Evolutionary conservation across 257 asterid genomes (phyloP), one percentile per base, ranked within the genome.

Genomic region (Ehretia macrophylla): DNA sequence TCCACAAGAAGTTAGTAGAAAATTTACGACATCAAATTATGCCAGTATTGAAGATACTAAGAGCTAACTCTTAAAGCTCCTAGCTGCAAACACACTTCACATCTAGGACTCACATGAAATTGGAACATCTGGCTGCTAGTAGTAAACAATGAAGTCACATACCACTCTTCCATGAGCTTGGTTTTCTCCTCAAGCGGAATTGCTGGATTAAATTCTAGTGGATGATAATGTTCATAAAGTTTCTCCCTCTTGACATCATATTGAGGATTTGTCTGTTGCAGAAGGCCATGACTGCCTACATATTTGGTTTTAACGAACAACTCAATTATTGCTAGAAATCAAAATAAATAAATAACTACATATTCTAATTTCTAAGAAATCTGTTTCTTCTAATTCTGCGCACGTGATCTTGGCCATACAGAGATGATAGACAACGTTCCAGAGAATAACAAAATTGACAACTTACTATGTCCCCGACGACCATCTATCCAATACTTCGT

Each of bases 141-240:
- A 32, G 54, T 37, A 49, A 18, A 17, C 48, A 69, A 55, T 63
- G 48, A 59, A 69, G 44, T 67, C n/a, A 45, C 82, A 14, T 85
- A 90, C 98, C 98, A 90, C 84, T 87, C 95, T 77, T 83, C 96
- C 97, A 90, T 90, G 72, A 87, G 96, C 67, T 77, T 78, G 49
- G 94, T 83, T 78, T 87, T 87, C 90, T 80, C 80, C 39, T 83
- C 89, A 57, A 87, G 87, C 11, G 95, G 97, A 68, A 90, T 78
- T 9, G 81, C 50, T 0, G 95, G 97, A 63, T 85, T 91, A 66
- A 85, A 81, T 75, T 90, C 97, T 68, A 90, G 50, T 54, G 97
- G 97, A 75, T 85, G 97, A 72, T 90, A 90, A 74, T 85, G 70
- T 8, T 90, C 98, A 18, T 63, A 81, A 64, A 87, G 66, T 35